phyloP scores from a whole-genome alignment of 2,329 filamentous ascomycete genomes.

The Sarocladium kiliense region DNA sequence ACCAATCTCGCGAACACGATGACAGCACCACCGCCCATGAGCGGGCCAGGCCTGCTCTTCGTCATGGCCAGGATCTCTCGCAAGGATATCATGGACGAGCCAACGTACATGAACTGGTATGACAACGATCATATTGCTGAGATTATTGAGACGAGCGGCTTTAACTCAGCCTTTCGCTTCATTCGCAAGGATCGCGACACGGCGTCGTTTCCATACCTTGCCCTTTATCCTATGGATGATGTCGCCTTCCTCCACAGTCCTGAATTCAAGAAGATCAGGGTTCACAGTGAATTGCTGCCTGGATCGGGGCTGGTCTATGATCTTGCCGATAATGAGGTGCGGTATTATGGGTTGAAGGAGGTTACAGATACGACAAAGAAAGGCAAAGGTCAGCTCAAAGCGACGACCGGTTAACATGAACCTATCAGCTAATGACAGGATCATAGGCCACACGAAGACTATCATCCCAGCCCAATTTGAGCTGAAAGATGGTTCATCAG shows the following conservation, averaged over 20 bases:
- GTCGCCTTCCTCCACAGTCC: constrained; percentile 26
- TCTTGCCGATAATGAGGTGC: constrained; percentile 17
- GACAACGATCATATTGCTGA: constrained; percentile 33
- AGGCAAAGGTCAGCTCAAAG: constrained; percentile 14
- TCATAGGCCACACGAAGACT: constrained; percentile 6
- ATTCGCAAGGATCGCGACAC: constrained; percentile 15
- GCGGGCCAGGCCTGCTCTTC: constrained; percentile 24
- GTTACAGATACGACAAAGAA: constrained; percentile 18
- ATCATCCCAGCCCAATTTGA: constrained; percentile 9
- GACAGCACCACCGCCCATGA: constrained; percentile 8
- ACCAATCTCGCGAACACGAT: background rate
- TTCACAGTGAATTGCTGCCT: constrained; percentile 24
- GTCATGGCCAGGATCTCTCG: constrained; percentile 23
- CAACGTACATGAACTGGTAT: constrained; percentile 30
- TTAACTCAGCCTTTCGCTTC: constrained; percentile 27
- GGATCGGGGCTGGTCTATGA: constrained; percentile 17
- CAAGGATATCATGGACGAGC: constrained; percentile 22
- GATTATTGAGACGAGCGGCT: constrained; percentile 25
- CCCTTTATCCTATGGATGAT: constrained; percentile 30
- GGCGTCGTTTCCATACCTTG: constrained; percentile 26
- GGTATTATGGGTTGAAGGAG: constrained; percentile 17
- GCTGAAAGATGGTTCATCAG: constrained; percentile 10
- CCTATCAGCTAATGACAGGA: too few species aligned
- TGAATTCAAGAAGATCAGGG: constrained; percentile 27
- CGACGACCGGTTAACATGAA: too few species aligned